These are phyloP conservation scores for Fomitopsis pulvina DNA, from an alignment of 768 basidiomycete species.

Conservation along the genomic window DNA sequence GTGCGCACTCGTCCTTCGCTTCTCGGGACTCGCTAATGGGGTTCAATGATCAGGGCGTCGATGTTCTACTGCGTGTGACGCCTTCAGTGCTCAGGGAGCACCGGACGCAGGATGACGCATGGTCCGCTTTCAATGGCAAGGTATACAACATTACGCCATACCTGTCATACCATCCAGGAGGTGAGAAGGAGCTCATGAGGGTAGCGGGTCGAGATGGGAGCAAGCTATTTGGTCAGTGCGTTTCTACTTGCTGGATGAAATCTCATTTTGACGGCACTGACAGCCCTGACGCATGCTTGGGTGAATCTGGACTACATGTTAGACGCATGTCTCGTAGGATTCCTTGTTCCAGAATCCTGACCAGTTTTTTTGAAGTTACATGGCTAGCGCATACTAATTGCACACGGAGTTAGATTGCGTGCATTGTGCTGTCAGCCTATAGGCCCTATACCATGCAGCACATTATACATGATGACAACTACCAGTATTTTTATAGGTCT, in stretches of 20 bases:
- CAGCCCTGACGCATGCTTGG: conserved; percentile 92
- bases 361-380: background rate
- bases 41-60: conserved; percentile 51
- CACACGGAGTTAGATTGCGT: too few species aligned
- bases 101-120: conserved; percentile 81
- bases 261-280: background rate
- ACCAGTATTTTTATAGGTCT: too few species aligned
- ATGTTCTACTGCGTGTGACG: conserved; percentile 60
- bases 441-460: too few species aligned
- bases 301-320: conserved; percentile 96
- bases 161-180: conserved; percentile 88
- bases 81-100: conserved; percentile 76
- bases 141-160: conserved; percentile 97
- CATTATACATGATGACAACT: too few species aligned
- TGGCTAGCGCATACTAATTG: too few species aligned
- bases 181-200: conserved; percentile 90
- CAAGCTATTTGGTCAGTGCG: conserved; percentile 76
- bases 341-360: conserved; percentile 63
- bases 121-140: conserved; percentile 87
- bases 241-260: background rate
- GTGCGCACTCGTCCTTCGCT: conserved; percentile 34
- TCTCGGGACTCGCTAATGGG: background rate
- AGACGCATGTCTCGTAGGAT: conserved; percentile 87
- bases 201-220: conserved; percentile 94
- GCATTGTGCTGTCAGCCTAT: too few species aligned